Evolutionary conservation across 140 eudicot species (phyloP), one percentile per base, ranked within the genome.

Genomic region (Senecio squalidus): DNA sequence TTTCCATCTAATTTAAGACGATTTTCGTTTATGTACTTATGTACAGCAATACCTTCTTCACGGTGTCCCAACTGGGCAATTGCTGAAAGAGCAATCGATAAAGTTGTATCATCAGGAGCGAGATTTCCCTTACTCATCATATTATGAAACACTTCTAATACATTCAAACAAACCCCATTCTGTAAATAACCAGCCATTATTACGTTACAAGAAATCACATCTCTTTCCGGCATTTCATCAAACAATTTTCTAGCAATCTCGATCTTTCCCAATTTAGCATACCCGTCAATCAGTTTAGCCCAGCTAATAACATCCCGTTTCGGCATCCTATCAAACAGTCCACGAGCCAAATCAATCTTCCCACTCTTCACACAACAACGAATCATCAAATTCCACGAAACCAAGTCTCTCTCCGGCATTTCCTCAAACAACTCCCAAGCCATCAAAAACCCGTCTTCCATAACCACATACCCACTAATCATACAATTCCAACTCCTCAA

Each of bases 361-460:
- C 82, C 81, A 55, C 62, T 74, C 63, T 82, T 84, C 4, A 70
- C 76, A 33, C 79, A 82, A 60, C 91, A 82, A 56, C 62, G 73
- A 64, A 88, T 78, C 90, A 88, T 81, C 52, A 80, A 71, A 62
- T 88, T 88, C 94, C 94, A 84, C 3, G 91, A 80, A 64, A 88
- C 82, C 79, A 81, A 44, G 66, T 88, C 94, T 61, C 84, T 78
- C 16, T 70, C 49, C 0, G 92, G 95, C 92, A 83, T 86, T 70
- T 72, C 70, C 55, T 75, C 74, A 46, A 89, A 84, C 80, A 89
- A 43, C 41, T 77, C 82, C 70, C 70, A 69, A 41, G 95, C 88
- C 48, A 50, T 49, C 68, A 16, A 57, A 50, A 79, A 75, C 40
- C 80, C 85, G 34, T 77, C 70, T 25, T 73, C 82, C 18, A 44